phyloP scores from a whole-genome alignment of 768 basidiomycete species.

The Obba rivulosa region DNA sequence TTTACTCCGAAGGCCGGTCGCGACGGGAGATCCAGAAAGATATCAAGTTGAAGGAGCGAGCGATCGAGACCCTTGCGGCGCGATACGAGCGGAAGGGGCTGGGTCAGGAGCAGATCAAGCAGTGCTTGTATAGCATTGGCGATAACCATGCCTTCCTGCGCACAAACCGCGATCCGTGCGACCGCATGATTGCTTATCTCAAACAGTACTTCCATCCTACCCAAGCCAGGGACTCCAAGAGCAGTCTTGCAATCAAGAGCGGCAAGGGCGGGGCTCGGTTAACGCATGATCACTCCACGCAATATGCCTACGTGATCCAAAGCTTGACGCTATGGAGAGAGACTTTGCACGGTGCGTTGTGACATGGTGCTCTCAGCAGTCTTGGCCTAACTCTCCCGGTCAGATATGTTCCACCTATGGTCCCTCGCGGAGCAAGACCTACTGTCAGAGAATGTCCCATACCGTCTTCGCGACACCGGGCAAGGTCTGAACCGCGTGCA shows the following conservation, averaged over 20 bases:
- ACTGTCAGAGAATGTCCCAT: slow-evolving; percentile 66
- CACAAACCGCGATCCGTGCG: slow-evolving; percentile 84
- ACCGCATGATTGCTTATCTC: slow-evolving; percentile 73
- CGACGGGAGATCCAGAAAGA: slow-evolving; percentile 80
- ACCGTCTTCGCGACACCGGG: slow-evolving; percentile 83
- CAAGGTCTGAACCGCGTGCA: slow-evolving; percentile 91
- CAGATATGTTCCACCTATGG: slow-evolving; percentile 89
- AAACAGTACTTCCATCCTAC: slow-evolving; percentile 76
- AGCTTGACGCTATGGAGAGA: slow-evolving; percentile 85
- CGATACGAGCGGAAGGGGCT: slow-evolving; percentile 57
- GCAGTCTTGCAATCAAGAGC: slow-evolving; percentile 73
- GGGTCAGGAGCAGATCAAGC: slow-evolving; percentile 60
- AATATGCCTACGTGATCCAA: slow-evolving; percentile 82
- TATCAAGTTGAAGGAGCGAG: slow-evolving; percentile 79
- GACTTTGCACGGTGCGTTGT: slow-evolving; percentile 65
- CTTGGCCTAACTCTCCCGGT: neutral
- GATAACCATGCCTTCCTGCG: slow-evolving; percentile 89
- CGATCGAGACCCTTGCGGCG: slow-evolving; percentile 68
- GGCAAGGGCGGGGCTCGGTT: slow-evolving; percentile 76
- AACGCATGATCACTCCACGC: slow-evolving; percentile 80
- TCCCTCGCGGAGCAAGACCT: slow-evolving; percentile 76
- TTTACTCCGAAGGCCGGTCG: slow-evolving; percentile 63
- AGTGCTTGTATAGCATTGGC: slow-evolving; percentile 84
- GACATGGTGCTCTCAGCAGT: neutral
- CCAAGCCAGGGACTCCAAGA: slow-evolving; percentile 55